A percentile compares a stretch with the other conserved stretches of the same genome.
Conservation (phyloP, 23 red algal species). For the Agarophyton chilense region DNA sequence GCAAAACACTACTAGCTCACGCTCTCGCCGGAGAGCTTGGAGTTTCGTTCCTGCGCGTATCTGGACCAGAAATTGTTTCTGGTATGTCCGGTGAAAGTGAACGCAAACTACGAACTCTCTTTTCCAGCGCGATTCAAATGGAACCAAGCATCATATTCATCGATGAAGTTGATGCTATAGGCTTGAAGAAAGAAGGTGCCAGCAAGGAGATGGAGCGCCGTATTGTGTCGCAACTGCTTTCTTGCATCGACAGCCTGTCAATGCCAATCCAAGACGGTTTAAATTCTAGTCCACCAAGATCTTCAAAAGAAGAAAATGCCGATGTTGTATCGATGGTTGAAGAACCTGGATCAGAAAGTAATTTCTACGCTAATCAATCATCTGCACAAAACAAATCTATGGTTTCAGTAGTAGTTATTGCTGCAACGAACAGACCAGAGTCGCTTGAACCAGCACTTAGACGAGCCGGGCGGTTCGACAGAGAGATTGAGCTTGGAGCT, state of each 20-base stretch:
- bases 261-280: not conserved
- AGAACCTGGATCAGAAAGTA: no score
- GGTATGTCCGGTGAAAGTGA: slow-evolving; percentile 93
- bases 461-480: slow-evolving; percentile 94
- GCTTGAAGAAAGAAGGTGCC: slow-evolving; percentile 60
- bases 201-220: slow-evolving; percentile 88
- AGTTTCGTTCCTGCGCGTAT: slow-evolving; percentile 77
- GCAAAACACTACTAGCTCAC: slow-evolving; percentile 90
- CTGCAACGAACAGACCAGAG: slow-evolving; percentile 89
- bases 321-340: no score
- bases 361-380: no score
- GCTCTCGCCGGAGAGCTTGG: slow-evolving; percentile 96
- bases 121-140: slow-evolving; percentile 61
- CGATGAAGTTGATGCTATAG: slow-evolving; percentile 95
- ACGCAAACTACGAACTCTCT: slow-evolving; percentile 70
- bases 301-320: not conserved
- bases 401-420: slow-evolving; percentile 81
- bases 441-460: slow-evolving; percentile 90
- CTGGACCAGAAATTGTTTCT: slow-evolving; percentile 86
- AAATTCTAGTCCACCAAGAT: no score
- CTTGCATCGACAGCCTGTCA: slow-evolving; percentile 80
- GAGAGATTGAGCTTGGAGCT: slow-evolving; percentile 92
- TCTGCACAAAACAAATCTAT: not conserved
- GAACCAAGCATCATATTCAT: slow-evolving; percentile 94
- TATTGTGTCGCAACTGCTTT: slow-evolving; percentile 84